Evolutionary conservation across 2,329 filamentous ascomycete genomes (phyloP).

Genomic region (Colletotrichum graminicola): DNA sequence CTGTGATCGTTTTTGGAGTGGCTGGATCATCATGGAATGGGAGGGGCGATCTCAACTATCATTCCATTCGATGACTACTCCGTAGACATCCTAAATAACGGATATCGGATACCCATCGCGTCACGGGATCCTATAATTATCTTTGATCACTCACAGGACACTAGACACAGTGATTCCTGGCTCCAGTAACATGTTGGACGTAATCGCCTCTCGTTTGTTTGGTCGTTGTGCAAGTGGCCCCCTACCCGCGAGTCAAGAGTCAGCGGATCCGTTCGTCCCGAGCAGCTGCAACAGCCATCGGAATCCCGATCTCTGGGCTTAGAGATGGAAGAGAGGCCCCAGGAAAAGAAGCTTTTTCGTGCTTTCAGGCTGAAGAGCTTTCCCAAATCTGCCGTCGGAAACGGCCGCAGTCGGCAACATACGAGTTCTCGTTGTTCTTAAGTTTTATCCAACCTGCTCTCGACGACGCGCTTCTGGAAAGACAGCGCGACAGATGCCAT

Average conservation of each 20-base stretch:
- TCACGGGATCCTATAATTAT: slow-evolving; percentile 21
- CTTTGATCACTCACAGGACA: slow-evolving; percentile 23
- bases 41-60: slow-evolving; percentile 32
- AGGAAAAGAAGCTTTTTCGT: slow-evolving; percentile 28
- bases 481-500: neutral
- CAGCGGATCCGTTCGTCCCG: slow-evolving; percentile 37
- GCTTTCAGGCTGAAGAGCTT: slow-evolving; percentile 9
- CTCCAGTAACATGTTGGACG: slow-evolving; percentile 16
- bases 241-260: slow-evolving; percentile 38
- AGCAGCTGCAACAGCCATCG: slow-evolving; percentile 15
- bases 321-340: slow-evolving; percentile 11
- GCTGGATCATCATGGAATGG: slow-evolving; percentile 17
- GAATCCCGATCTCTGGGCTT: slow-evolving; percentile 27
- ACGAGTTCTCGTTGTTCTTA: slow-evolving; percentile 5
- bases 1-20: neutral
- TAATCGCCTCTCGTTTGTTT: slow-evolving; percentile 31
- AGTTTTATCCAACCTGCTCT: neutral
- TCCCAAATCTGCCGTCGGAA: slow-evolving; percentile 17
- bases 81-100: slow-evolving; percentile 25
- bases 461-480: neutral
- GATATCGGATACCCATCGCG: slow-evolving; percentile 3
- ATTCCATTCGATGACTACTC: slow-evolving; percentile 28
- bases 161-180: slow-evolving; percentile 1
- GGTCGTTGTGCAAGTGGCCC: neutral
- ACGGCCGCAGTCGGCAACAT: slow-evolving; percentile 17